Conservation (phyloP, 441 rosid species). For the Pelargonium myrrhifolium region DNA sequence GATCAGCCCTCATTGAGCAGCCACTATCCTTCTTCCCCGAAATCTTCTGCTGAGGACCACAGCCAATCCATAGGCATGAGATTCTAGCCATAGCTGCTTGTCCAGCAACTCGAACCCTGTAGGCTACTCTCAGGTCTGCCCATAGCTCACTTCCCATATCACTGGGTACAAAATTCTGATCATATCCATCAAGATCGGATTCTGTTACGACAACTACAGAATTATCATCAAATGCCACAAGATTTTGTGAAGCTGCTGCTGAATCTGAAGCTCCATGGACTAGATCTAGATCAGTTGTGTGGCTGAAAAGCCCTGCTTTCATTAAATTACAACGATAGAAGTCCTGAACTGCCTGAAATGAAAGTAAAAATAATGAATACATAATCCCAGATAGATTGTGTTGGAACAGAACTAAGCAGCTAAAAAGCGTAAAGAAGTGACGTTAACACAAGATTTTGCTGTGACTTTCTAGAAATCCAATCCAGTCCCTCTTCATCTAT, state of each 20-base stretch:
- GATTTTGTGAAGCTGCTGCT: conserved; percentile 29
- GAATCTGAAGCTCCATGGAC: conserved; percentile 30
- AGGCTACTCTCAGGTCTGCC: conserved; percentile 71
- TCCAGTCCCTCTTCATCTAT: neutral
- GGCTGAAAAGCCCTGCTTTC: conserved; percentile 19
- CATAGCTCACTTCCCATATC: conserved; percentile 46
- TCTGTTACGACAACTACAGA: conserved; percentile 69
- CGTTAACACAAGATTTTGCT: neutral
- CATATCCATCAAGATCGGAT: conserved; percentile 77
- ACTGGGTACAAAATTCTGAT: conserved; percentile 31
- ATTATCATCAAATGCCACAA: conserved; percentile 67
- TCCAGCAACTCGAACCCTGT: conserved; percentile 66
- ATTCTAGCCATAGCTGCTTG: conserved; percentile 74
- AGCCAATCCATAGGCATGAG: conserved; percentile 74
- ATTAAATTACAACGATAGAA: conserved; percentile 49
- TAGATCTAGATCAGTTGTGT: conserved; percentile 22
- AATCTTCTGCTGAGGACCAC: conserved; percentile 49
- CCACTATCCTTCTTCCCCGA: conserved; percentile 38
- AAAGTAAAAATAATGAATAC: neutral
- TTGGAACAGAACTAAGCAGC: neutral
- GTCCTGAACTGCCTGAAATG: conserved; percentile 71
- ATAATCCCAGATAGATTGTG: neutral
- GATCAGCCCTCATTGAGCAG: conserved; percentile 33
- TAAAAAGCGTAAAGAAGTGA: neutral
- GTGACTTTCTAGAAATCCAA: neutral